phyloP scores from a whole-genome alignment of 1,284 basidiomycete genomes.

The Tylopilus orsonianus region DNA sequence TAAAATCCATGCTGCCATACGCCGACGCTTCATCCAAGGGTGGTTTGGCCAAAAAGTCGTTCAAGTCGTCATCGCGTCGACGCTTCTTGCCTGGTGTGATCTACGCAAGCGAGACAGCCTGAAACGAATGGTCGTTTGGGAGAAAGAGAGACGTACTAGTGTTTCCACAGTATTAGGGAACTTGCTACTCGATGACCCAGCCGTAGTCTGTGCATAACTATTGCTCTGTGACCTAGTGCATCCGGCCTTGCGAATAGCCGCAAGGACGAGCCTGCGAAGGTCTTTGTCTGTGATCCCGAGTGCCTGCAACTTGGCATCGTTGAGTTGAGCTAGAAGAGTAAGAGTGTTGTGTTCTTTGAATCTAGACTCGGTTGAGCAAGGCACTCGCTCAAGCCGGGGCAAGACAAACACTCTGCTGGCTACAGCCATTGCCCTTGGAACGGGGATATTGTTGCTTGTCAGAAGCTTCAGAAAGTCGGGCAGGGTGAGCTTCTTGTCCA shows the following conservation, averaged over 20 bases:
- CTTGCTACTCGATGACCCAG: constrained; percentile 13
- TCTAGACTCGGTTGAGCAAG: constrained; percentile 40
- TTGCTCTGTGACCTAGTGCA: constrained; percentile 36
- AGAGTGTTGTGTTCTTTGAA: constrained; percentile 75
- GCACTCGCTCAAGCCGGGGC: neutral
- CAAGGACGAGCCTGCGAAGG: constrained; percentile 58
- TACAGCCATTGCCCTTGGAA: constrained; percentile 73
- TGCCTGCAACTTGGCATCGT: constrained; percentile 56
- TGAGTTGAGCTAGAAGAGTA: constrained; percentile 54
- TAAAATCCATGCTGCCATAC: constrained; percentile 64
- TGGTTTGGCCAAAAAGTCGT: constrained; percentile 59
- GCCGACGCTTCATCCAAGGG: constrained; percentile 48
- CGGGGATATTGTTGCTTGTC: constrained; percentile 59
- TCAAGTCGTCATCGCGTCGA: constrained; percentile 50
- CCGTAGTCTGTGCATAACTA: neutral
- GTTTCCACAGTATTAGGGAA: constrained; percentile 18
- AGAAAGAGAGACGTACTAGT: constrained; percentile 24
- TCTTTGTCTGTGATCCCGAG: constrained; percentile 69
- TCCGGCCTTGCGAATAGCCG: constrained; percentile 65
- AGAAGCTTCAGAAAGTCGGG: constrained; percentile 76
- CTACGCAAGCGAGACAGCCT: constrained; percentile 25
- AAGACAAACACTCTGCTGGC: constrained; percentile 73
- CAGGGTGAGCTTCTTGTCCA: constrained; percentile 55
- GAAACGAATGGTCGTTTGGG: constrained; percentile 15
- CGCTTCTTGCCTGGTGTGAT: constrained; percentile 53